Percentiles rank a stretch among this genome's conserved stretches.
Conservation (phyloP, 2,329 filamentous ascomycete genomes). For the Furcasterigmium furcatum region DNA sequence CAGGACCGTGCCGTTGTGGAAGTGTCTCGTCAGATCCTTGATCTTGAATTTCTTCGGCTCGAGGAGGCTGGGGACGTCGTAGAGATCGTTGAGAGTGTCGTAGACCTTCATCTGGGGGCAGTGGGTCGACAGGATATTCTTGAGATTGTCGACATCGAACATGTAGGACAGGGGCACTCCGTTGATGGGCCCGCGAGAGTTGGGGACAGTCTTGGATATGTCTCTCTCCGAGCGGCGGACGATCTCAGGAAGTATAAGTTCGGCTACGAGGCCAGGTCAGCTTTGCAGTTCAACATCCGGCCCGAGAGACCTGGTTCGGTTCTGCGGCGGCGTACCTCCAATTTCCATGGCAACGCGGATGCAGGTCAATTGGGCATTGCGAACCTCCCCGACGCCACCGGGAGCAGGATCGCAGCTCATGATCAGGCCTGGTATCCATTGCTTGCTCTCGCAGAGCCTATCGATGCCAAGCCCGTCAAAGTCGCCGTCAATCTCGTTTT, state of each 20-base stretch:
- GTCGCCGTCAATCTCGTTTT: conserved; percentile 24
- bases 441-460: conserved; percentile 29
- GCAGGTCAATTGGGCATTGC: conserved; percentile 41
- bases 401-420: conserved; percentile 38
- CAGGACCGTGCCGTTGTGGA: conserved; percentile 20
- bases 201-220: conserved; percentile 17
- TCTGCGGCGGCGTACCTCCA: conserved; percentile 31
- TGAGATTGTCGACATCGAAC: conserved; percentile 28
- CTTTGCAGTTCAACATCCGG: conserved; percentile 10
- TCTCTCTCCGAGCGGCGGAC: conserved; percentile 25
- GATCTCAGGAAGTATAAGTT: conserved; percentile 32
- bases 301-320: conserved; percentile 4
- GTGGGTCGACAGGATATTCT: conserved; percentile 18
- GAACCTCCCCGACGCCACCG: conserved; percentile 39
- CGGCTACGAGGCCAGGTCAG: conserved; percentile 18
- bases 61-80: conserved; percentile 23
- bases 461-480: conserved; percentile 25
- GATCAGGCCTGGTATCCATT: conserved; percentile 36
- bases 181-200: conserved; percentile 18
- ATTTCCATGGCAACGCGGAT: conserved; percentile 43
- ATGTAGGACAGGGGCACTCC: conserved; percentile 26
- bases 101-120: conserved; percentile 34
- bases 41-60: conserved; percentile 19
- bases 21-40: conserved; percentile 11
- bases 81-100: conserved; percentile 28